Base-by-base conservation (phyloP, 2,329 filamentous ascomycete genomes). In the Dryadomyces sulphureus region DNA sequence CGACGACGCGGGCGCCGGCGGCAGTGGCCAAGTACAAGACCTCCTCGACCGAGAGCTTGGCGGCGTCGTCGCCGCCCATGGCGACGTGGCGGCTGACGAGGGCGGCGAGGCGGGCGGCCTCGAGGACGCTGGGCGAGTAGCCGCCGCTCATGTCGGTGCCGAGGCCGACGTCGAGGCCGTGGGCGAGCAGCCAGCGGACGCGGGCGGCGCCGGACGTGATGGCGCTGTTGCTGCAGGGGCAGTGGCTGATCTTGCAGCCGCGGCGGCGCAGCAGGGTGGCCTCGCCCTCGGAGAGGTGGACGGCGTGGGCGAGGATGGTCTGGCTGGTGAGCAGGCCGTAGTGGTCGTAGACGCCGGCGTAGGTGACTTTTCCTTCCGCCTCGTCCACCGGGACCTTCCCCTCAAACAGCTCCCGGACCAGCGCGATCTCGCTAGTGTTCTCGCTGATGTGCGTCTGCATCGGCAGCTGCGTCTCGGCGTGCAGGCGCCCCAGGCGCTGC, bases 101-200 rank as follows among this genome's bases (percentile, higher is more conserved):
- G 43, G 79, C 74, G 0, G 90, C 87, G 57, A 92, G 84, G 14
- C 89, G 67, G 38, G 81, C 85, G n/a, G 86, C 80, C 53, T 92
- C 84, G 0, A 96, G 72, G 9, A 96, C 75, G 50, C 78, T 85
- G 0, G 85, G 73, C 46, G 79, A 84, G 60, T 90, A 95, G 0
- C 92, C 92, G 3, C 90, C 92, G 54, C 78, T 84, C 48, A 96
- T 79, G 60, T 98, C 92, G 0, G 90, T 96, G 0, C 92, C 92
- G 0, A 98, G 65, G 0, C 92, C 90, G 6, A 95, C 79, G 0
- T 75, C 77, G 40, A 96, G 71, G 0, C 85, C 87, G 45, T 73
- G 71, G 20, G 87, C 73, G 45, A 94, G 69, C 54, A 94, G 60
- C 62, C 74, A 74, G 17, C 90, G 72, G 2, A 98, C 81, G 4